Evolutionary conservation across 2,329 filamentous ascomycete genomes (phyloP).

Genomic region (Samsoniella hepiali): DNA sequence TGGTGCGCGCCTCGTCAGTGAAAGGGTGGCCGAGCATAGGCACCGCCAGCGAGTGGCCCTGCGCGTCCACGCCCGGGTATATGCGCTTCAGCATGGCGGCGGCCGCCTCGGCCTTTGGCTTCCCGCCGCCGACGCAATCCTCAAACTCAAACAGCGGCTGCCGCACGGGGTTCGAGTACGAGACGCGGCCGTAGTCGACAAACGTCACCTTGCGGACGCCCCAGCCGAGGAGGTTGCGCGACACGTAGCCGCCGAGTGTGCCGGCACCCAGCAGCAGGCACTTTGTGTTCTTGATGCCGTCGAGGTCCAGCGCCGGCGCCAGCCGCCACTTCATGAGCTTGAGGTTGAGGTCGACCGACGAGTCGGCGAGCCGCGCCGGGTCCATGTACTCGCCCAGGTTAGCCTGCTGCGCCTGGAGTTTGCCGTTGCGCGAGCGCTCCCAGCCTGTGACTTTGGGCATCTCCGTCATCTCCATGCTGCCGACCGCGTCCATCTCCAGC

Average conservation of each 20-base stretch:
- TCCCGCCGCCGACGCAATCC: constrained; percentile 83
- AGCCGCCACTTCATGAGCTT: constrained; percentile 99
- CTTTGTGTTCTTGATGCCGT: constrained; percentile 82
- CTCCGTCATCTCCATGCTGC: constrained; percentile 42
- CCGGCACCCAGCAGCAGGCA: constrained; percentile 90
- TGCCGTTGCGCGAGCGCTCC: constrained; percentile 79
- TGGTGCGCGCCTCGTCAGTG: constrained; percentile 65
- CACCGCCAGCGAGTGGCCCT: constrained; percentile 78
- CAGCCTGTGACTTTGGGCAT: constrained; percentile 94
- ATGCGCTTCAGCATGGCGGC: constrained; percentile 79
- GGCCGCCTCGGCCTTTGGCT: constrained; percentile 76
- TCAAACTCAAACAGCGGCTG: constrained; percentile 89
- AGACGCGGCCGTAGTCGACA: constrained; percentile 88
- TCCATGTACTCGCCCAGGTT: constrained; percentile 94
- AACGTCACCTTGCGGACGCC: constrained; percentile 94
- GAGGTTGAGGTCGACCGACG: constrained; percentile 91
- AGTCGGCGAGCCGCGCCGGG: constrained; percentile 79
- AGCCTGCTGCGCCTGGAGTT: constrained; percentile 72
- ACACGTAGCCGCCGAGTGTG: constrained; percentile 90
- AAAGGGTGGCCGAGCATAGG: constrained; percentile 96
- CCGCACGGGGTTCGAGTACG: constrained; percentile 93
- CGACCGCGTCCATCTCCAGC: constrained; percentile 52
- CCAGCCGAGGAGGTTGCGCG: constrained; percentile 90
- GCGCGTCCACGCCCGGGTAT: constrained; percentile 82
- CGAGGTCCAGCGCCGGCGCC: constrained; percentile 80